phyloP scores from a whole-genome alignment of 2,329 filamentous ascomycete genomes.

The Xylariales sp. region DNA sequence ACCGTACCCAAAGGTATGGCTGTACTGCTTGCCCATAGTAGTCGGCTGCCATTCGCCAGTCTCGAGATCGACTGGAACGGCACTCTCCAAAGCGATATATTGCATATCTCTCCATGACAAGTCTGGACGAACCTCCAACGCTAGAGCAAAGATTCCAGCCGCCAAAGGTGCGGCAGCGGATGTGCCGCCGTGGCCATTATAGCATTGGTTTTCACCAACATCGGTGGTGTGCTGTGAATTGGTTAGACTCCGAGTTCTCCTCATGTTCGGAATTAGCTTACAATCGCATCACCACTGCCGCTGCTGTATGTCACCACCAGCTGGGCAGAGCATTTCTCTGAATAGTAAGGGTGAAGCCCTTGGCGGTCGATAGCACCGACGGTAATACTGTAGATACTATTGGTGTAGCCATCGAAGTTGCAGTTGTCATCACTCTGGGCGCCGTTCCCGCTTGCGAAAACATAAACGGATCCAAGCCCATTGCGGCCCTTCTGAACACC shows the following conservation, averaged over 20 bases:
- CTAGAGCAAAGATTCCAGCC: slow-evolving; percentile 90
- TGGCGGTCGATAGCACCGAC: slow-evolving; percentile 91
- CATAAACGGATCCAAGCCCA: slow-evolving; percentile 89
- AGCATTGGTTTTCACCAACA: slow-evolving; percentile 85
- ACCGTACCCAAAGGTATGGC: slow-evolving; percentile 94
- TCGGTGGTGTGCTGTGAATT: slow-evolving; percentile 83
- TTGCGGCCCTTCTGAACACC: slow-evolving; percentile 88
- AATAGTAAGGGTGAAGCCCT: slow-evolving; percentile 93
- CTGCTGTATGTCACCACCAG: slow-evolving; percentile 97
- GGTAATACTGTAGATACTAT: slow-evolving; percentile 98
- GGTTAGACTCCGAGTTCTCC: slow-evolving; percentile 16
- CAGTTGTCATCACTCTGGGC: slow-evolving; percentile 91
- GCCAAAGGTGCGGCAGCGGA: slow-evolving; percentile 94
- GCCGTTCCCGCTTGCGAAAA: slow-evolving; percentile 97
- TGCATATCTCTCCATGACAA: slow-evolving; percentile 95
- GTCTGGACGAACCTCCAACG: slow-evolving; percentile 85
- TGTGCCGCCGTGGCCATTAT: slow-evolving; percentile 87
- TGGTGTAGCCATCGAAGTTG: slow-evolving; percentile 99
- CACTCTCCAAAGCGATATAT: slow-evolving; percentile 87
- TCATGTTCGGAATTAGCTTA: slow-evolving; percentile 52
- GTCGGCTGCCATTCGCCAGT: slow-evolving; percentile 83
- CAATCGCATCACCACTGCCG: slow-evolving; percentile 85
- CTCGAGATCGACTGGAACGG: slow-evolving; percentile 81
- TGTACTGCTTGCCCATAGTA: slow-evolving; percentile 84
- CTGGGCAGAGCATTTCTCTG: slow-evolving; percentile 94